These are phyloP conservation scores for Scedosporium boydii DNA, from an alignment of 2,329 filamentous ascomycete species.

Conservation along the genomic window DNA sequence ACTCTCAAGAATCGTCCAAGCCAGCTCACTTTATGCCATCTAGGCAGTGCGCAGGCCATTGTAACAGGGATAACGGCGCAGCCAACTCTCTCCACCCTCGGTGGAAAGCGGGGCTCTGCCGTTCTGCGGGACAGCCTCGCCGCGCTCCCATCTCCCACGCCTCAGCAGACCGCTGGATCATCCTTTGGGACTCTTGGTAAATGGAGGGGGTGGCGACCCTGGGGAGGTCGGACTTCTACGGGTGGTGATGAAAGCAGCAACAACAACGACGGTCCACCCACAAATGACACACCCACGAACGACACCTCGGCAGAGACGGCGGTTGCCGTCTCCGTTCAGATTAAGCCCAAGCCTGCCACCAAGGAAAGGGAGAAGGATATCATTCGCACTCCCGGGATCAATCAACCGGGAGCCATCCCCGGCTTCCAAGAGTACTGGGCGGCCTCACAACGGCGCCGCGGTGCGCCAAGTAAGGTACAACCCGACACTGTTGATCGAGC, in stretches of 20 bases:
- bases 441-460: constrained; percentile 38
- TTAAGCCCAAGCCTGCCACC: background rate
- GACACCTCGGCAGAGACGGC: background rate
- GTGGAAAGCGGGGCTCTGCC: constrained; percentile 39
- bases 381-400: constrained; percentile 60
- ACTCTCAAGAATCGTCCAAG: constrained; percentile 67
- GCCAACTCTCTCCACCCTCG: constrained; percentile 42
- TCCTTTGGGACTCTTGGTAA: constrained; percentile 25
- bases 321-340: background rate
- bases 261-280: background rate
- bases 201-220: constrained; percentile 40
- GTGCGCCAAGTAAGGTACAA: constrained; percentile 45
- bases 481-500: constrained; percentile 49
- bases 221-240: constrained; percentile 20
- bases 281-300: background rate
- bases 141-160: constrained; percentile 23
- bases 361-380: constrained; percentile 14
- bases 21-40: constrained; percentile 53
- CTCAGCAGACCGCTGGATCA: constrained; percentile 17
- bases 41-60: constrained; percentile 44
- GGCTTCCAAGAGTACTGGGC: constrained; percentile 55
- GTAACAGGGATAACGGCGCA: constrained; percentile 50
- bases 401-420: constrained; percentile 65
- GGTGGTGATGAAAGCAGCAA: background rate
- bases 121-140: constrained; percentile 48